phyloP scores from a whole-genome alignment of 768 basidiomycete species.

The Chalciporus sphaerocephalus region DNA sequence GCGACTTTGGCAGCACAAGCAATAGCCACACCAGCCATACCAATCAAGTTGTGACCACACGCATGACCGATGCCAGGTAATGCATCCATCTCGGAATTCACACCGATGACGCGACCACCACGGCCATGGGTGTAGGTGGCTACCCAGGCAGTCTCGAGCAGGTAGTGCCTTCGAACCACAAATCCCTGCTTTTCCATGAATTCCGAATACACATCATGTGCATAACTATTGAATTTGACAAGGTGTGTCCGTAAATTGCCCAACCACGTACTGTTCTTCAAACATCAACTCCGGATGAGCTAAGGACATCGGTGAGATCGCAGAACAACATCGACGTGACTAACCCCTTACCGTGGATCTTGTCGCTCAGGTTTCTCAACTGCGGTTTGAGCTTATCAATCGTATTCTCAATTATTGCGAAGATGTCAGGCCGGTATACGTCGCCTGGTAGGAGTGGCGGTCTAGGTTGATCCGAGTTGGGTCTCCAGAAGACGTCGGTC shows the following conservation, averaged over 20 bases:
- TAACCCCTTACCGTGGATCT: slow-evolving; percentile 56
- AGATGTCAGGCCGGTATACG: slow-evolving; percentile 55
- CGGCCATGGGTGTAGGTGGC: slow-evolving; percentile 61
- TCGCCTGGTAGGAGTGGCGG: slow-evolving; percentile 26
- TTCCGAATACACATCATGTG: slow-evolving; percentile 63
- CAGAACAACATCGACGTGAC: background rate
- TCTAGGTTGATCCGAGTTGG: slow-evolving; percentile 23
- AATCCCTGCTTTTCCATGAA: slow-evolving; percentile 69
- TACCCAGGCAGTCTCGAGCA: slow-evolving; percentile 74
- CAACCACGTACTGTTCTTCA: slow-evolving; percentile 53
- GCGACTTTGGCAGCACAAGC: slow-evolving; percentile 65
- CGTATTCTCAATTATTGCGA: slow-evolving; percentile 53
- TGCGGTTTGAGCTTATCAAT: slow-evolving; percentile 52
- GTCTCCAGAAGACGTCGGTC: slow-evolving; percentile 39
- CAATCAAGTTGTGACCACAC: slow-evolving; percentile 83
- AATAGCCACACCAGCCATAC: slow-evolving; percentile 68
- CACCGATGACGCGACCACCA: slow-evolving; percentile 67
- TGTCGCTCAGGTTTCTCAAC: slow-evolving; percentile 59
- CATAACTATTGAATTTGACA: slow-evolving; percentile 42
- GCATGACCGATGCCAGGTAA: slow-evolving; percentile 60
- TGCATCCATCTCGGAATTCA: slow-evolving; percentile 82
- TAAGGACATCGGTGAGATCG: slow-evolving; percentile 22
- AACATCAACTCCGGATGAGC: slow-evolving; percentile 71
- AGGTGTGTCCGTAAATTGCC: background rate
- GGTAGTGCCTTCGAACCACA: slow-evolving; percentile 55